A percentile compares a stretch with the other conserved stretches of the same genome.
phyloP scores from a whole-genome alignment of 192 early-diverging fungal genomes.

The Allomyces macrogynus region DNA sequence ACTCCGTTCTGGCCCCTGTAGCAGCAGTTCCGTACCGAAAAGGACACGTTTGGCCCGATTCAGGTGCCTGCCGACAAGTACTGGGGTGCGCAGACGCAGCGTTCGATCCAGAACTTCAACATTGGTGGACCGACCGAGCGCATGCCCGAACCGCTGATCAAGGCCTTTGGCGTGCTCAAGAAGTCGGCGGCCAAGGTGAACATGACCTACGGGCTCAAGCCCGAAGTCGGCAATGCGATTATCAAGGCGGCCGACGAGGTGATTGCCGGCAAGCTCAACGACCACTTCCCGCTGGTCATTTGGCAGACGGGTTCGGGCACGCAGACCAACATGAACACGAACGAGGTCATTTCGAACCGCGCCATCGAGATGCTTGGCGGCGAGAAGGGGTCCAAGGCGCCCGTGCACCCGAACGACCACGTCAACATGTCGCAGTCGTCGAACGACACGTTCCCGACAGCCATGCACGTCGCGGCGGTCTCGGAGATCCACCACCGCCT shows the following conservation, averaged over 20 bases:
- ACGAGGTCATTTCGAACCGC: slow-evolving; percentile 95
- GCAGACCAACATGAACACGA: slow-evolving; percentile 97
- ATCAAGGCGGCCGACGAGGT: slow-evolving; percentile 78
- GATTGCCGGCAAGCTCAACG: slow-evolving; percentile 72
- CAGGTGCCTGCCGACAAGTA: slow-evolving; percentile 88
- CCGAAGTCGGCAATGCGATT: slow-evolving; percentile 67
- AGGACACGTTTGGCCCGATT: slow-evolving; percentile 84
- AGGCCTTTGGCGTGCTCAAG: slow-evolving; percentile 88
- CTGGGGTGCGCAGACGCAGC: slow-evolving; percentile 94
- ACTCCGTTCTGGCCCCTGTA: slow-evolving; percentile 2
- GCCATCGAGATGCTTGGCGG: slow-evolving; percentile 87
- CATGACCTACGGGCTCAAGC: slow-evolving; percentile 69
- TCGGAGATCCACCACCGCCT: slow-evolving; percentile 63
- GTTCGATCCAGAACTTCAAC: slow-evolving; percentile 94
- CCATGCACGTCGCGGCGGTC: slow-evolving; percentile 97
- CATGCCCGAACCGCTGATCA: slow-evolving; percentile 90
- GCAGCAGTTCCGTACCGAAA: slow-evolving; percentile 50
- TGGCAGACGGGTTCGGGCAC: slow-evolving; percentile 98
- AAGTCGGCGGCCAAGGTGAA: slow-evolving; percentile 88
- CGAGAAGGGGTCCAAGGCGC: slow-evolving; percentile 75
- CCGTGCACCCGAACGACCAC: slow-evolving; percentile 98
- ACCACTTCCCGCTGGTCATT: slow-evolving; percentile 96
- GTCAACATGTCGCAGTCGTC: slow-evolving; percentile 98
- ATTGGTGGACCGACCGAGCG: slow-evolving; percentile 80
- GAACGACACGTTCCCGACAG: slow-evolving; percentile 95